Evolutionary conservation across 2,329 filamentous ascomycete genomes (phyloP), one percentile per base, ranked within the genome.

Genomic region (Arthrobotrys iridis): DNA sequence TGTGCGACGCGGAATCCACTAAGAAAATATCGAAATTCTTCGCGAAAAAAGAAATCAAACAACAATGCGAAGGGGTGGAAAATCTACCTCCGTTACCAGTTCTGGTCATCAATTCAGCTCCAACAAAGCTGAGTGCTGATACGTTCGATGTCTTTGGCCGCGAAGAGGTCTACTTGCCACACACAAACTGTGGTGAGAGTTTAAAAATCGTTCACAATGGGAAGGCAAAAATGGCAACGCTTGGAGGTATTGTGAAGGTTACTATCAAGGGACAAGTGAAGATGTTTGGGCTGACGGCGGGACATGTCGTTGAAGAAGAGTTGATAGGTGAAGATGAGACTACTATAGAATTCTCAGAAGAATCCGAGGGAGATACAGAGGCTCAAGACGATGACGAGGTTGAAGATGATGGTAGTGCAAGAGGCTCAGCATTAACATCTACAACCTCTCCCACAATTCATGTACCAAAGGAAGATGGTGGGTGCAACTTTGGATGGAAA

Each of bases 21-120:
- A 77, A 70, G 35, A 76, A 65, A n/a, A 55, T 77, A 15, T 52
- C 57, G 57, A 71, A 65, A n/a, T 79, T 79, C 40, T 79, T 79
- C 65, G 63, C 74, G 15, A 72, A 58, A 41, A 72, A 65, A 18
- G 67, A 72, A 28, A 50, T 72, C 1, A 72, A 43, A 28, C 52
- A 72, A 45, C 67, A 72, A 46, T 72, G 59, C 22, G 59, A 72
- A 18, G 67, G 63, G 6, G 59, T 46, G 3, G 59, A 33, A 4
- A 58, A 48, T 22, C n/a, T 72, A 13, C 59, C 67, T 5, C 57
- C 67, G 10, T 15, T 72, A 5, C 67, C 67, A 1, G 59, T 72
- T 5, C 18, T 72, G 8, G 67, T 59, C 7, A 45, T 65, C 11
- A 35, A 48, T n/a, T 72, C 67, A 5, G 40, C 59, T 0, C 67